Evolutionary conservation across 345 rosid species (phyloP).

Genomic region (Pistacia vera): DNA sequence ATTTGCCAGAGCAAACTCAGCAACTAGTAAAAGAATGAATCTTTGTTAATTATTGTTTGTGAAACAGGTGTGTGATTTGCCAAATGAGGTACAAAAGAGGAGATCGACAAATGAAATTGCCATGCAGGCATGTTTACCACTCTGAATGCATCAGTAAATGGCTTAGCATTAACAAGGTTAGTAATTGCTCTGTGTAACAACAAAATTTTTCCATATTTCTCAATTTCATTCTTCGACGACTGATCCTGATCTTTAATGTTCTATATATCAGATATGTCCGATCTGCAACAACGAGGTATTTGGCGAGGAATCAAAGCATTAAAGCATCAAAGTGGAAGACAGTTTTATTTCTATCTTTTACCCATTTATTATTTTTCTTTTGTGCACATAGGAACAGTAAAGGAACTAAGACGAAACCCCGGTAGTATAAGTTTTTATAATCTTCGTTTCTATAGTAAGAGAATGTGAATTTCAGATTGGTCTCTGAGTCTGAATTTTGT

Average conservation of each 20-base stretch:
- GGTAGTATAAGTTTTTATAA: constrained; percentile 16
- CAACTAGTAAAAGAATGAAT: no score
- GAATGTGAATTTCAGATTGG: constrained; percentile 17
- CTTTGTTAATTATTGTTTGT: background rate
- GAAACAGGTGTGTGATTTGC: constrained; percentile 67
- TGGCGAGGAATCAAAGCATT: constrained; percentile 42
- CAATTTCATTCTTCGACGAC: background rate
- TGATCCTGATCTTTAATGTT: constrained; percentile 1
- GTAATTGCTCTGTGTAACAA: constrained; percentile 10
- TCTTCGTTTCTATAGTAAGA: constrained; percentile 21
- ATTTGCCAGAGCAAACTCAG: no score
- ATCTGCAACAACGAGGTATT: constrained; percentile 66
- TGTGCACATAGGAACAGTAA: constrained; percentile 33
- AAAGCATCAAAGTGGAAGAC: constrained; percentile 16
- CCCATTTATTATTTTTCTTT: background rate
- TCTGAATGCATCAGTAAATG: constrained; percentile 64
- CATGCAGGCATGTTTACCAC: constrained; percentile 72
- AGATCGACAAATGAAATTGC: constrained; percentile 53
- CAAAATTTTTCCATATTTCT: background rate
- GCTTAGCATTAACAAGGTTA: constrained; percentile 72
- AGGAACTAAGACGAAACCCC: constrained; percentile 19
- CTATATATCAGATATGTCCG: constrained; percentile 51
- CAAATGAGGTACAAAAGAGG: constrained; percentile 68
- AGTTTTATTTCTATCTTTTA: background rate
- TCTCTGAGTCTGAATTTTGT: background rate